phyloP scores from a whole-genome alignment of 768 basidiomycete species.

The Thelephora ganbajun region DNA sequence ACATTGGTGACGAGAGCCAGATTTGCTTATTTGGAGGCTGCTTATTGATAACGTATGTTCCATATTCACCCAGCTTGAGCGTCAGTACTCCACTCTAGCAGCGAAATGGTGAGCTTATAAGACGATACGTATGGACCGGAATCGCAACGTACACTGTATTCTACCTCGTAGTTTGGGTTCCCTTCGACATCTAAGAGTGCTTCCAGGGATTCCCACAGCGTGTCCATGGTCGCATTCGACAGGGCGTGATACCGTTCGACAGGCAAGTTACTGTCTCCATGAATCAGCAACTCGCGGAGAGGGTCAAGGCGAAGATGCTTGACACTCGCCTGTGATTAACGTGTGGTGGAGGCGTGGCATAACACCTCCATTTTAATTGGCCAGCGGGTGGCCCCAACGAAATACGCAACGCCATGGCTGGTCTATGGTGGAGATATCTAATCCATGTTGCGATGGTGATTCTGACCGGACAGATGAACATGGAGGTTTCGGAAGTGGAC shows the following conservation, averaged over 20 bases:
- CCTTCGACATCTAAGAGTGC: slow-evolving; percentile 45
- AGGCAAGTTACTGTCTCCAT: slow-evolving; percentile 31
- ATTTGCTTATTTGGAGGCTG: slow-evolving; percentile 97
- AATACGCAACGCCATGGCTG: too few species aligned
- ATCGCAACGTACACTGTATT: slow-evolving; percentile 57
- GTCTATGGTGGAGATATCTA: too few species aligned
- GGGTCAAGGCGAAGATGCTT: not conserved
- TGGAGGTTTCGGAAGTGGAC: too few species aligned
- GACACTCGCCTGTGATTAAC: slow-evolving; percentile 35
- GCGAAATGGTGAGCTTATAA: not conserved
- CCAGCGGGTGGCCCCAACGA: too few species aligned
- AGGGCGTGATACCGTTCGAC: slow-evolving; percentile 54
- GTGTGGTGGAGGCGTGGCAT: slow-evolving; percentile 43
- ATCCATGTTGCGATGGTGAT: too few species aligned
- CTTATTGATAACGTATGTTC: slow-evolving; percentile 94
- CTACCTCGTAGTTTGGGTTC: slow-evolving; percentile 59
- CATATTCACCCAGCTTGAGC: slow-evolving; percentile 55
- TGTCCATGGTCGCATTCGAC: slow-evolving; percentile 69
- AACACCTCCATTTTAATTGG: slow-evolving; percentile 3
- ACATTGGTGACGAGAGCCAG: slow-evolving; percentile 83
- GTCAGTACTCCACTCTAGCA: slow-evolving; percentile 86
- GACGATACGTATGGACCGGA: not conserved
- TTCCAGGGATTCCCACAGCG: slow-evolving; percentile 63
- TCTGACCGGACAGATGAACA: too few species aligned
- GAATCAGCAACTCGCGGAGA: not conserved